A percentile compares a stretch with the other conserved stretches of the same genome.
Conservation (phyloP, 106 monocot genomes). For the Iris macrosiphon region DNA sequence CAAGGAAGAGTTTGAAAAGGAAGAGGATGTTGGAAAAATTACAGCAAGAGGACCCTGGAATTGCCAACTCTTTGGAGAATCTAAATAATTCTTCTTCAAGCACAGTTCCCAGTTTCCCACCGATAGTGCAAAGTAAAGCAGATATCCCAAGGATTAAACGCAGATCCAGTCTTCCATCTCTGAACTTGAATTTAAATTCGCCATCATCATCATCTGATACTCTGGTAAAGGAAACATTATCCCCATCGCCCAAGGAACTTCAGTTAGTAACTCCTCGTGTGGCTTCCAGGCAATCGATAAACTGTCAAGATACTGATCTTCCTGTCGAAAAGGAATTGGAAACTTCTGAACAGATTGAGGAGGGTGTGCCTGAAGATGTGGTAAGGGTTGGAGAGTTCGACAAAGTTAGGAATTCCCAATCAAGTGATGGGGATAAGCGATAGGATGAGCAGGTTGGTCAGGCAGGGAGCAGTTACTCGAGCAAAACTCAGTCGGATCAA, state of each 20-base stretch:
- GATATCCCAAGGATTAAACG: background rate
- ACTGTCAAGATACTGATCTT: constrained; percentile 7
- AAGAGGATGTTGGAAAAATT: constrained; percentile 30
- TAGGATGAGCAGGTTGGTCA: constrained; percentile 7
- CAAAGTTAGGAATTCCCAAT: constrained; percentile 10
- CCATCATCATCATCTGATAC: constrained; percentile 19
- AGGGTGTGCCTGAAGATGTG: constrained; percentile 9
- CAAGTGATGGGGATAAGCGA: constrained; percentile 10
- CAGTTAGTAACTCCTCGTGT: constrained; percentile 13
- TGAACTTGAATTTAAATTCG: constrained; percentile 50
- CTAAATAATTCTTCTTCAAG: constrained; percentile 15
- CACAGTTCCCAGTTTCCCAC: constrained; percentile 2
- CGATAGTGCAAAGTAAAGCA: background rate
- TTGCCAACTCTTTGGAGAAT: constrained; percentile 1
- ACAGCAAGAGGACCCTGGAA: constrained; percentile 1
- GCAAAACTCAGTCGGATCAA: constrained; percentile 14
- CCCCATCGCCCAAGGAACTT: constrained; percentile 18
- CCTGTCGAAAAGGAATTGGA: constrained; percentile 10
- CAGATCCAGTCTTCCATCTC: constrained; percentile 17
- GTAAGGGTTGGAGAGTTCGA: no score
- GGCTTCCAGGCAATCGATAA: constrained; percentile 6
- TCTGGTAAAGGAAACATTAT: background rate
- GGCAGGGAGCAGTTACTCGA: constrained; percentile 18
- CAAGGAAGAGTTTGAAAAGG: constrained; percentile 53
- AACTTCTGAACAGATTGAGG: constrained; percentile 10